Evolutionary conservation across 306 rosid genomes (phyloP), one percentile per base, ranked within the genome.

Genomic region (Begonia fuchsioides): DNA sequence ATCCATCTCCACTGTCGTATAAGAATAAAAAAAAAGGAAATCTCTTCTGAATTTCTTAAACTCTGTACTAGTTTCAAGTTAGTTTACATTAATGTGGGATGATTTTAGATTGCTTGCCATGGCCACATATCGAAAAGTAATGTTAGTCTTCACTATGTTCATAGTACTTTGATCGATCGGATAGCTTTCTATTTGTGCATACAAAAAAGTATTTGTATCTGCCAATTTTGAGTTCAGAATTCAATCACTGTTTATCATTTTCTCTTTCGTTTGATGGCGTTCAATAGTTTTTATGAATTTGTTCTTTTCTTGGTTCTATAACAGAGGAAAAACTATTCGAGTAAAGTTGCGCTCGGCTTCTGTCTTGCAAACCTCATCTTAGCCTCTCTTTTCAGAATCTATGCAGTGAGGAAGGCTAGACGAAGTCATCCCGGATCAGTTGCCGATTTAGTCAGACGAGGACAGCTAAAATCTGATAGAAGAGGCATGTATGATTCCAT

Each of bases 401-500:
- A 55, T 54, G 56, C 32, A 16, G 56, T 32, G 48, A 69, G 73
- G 75, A 70, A 76, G 52, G 60, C 73, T 6, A 76, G 73, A 55
- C 55, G 67, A 14, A 61, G 54, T 12, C 80, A 65, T 17, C 79
- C 90, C 53, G 97, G 97, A 57, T 84, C 95, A 14, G 93, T 90
- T 0, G 95, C 93, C 52, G 95, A 90, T 79, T 78, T 90, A 1
- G 90, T 90, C 32, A 66, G 97, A 48, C 95, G 97, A 10, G 97
- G 97, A 17, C 97, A 90, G 63, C 83, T 84, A n/a, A 74, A 84
- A 68, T 90, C 94, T 1, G 95, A 90, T 72, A 81, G 87, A 76
- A 81, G 95, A 81, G 97, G 97, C 97, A 90, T 90, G 97, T 90
- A 90, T 68, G 97, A 61, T 61, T 68, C 68, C 46, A 68, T 57